phyloP scores from a whole-genome alignment of 225 moss, liverwort and hornwort species.

The Ulota crispa region DNA sequence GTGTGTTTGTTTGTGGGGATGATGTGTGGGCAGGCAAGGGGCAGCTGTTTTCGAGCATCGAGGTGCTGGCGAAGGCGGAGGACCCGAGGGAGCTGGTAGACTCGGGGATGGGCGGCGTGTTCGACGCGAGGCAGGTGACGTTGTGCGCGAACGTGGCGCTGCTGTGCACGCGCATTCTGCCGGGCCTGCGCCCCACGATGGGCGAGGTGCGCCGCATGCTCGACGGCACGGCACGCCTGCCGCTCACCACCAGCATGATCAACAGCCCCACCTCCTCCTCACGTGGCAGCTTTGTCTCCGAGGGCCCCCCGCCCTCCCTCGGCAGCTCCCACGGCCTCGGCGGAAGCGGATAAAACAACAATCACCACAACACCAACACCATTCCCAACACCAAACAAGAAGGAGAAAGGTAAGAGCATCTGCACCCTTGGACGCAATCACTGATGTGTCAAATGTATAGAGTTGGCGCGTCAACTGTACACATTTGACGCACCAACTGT shows the following conservation, averaged over 20 bases:
- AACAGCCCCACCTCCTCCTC: slow-evolving; percentile 41
- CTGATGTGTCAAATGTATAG: too few species aligned
- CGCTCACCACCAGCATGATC: slow-evolving; percentile 27
- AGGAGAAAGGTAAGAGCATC: too few species aligned
- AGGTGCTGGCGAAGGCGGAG: slow-evolving; percentile 53
- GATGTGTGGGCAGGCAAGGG: slow-evolving; percentile 24
- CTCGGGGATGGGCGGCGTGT: slow-evolving; percentile 39
- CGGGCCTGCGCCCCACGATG: slow-evolving; percentile 54
- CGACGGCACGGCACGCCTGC: slow-evolving; percentile 38
- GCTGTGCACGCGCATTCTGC: slow-evolving; percentile 51
- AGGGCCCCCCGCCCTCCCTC: slow-evolving; percentile 22
- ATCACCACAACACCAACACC: too few species aligned
- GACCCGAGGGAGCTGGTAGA: slow-evolving; percentile 56
- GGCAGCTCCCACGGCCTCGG: slow-evolving; percentile 24
- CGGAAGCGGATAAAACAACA: background rate
- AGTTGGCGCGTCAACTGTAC: too few species aligned
- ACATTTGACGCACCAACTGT: too few species aligned
- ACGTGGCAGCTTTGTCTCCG: slow-evolving; percentile 44
- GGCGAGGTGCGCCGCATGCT: slow-evolving; percentile 48
- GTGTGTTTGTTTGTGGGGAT: too few species aligned
- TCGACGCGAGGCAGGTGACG: slow-evolving; percentile 51
- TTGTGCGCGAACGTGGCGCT: slow-evolving; percentile 53
- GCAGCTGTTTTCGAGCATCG: slow-evolving; percentile 45
- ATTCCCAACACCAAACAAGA: too few species aligned
- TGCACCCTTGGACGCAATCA: too few species aligned